A percentile compares a stretch with the other conserved stretches of the same genome.
These are phyloP conservation scores for Candida pini DNA, from an alignment of 805 yeast species.

Conservation along the genomic window DNA sequence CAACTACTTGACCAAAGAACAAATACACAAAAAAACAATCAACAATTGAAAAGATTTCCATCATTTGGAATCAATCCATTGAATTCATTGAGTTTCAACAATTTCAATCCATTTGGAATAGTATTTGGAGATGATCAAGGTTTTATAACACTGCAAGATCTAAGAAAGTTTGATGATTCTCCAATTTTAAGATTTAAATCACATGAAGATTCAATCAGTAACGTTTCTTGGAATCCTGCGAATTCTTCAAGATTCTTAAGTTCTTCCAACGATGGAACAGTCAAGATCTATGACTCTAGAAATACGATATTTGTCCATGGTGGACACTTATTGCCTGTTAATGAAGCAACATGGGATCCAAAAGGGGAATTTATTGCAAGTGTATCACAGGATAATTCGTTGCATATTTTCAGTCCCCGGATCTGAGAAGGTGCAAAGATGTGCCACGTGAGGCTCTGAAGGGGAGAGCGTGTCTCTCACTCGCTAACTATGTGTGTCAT, in stretches of 20 bases:
- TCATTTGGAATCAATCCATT: slow-evolving; percentile 31
- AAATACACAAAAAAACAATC: slow-evolving; percentile 1
- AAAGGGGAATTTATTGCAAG: too few relatives aligned
- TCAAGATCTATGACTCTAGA: slow-evolving; percentile 55
- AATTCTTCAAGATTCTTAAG: slow-evolving; percentile 53
- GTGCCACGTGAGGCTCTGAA: too few relatives aligned
- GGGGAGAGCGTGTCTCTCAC: too few relatives aligned
- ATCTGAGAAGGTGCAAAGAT: too few relatives aligned
- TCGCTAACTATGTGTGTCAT: too few relatives aligned
- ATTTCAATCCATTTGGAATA: slow-evolving; percentile 46
- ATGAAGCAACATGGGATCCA: slow-evolving; percentile 78
- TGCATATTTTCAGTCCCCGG: too few relatives aligned
- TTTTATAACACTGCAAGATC: slow-evolving; percentile 54
- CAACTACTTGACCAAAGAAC: slow-evolving; percentile 51
- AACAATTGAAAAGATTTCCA: slow-evolving; percentile 5
- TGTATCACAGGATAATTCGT: too few relatives aligned
- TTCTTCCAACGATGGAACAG: slow-evolving; percentile 58
- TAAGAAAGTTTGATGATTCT: slow-evolving; percentile 39
- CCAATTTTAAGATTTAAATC: slow-evolving; percentile 22
- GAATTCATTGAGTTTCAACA: slow-evolving; percentile 58
- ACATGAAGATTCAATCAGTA: slow-evolving; percentile 54
- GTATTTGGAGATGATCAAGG: slow-evolving; percentile 68
- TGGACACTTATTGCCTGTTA: slow-evolving; percentile 85
- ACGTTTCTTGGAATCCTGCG: slow-evolving; percentile 68
- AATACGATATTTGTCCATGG: slow-evolving; percentile 57